Base-by-base conservation (phyloP, 1,284 basidiomycete species). In the Hortiboletus rubellus region DNA sequence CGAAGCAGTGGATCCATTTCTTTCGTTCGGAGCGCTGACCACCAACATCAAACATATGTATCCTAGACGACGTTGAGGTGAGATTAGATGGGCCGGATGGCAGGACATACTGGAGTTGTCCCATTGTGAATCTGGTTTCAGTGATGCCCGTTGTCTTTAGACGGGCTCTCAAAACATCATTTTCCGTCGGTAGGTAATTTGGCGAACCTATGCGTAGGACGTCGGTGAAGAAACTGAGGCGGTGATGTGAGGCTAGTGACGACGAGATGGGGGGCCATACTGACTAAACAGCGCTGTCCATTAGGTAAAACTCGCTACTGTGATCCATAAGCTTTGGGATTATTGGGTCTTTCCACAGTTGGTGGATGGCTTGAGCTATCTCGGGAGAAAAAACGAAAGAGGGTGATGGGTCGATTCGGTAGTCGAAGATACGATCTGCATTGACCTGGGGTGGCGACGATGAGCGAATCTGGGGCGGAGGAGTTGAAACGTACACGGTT, bases 1-100 rank as follows among this genome's bases (percentile, higher is more conserved):
- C 95, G 65, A 98, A 98, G 65, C 91, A 94, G 68, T 94, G 91
- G 31, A 94, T 94, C 93, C 94, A 96, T 72, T 98, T 98, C 72
- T 95, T 96, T 24, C 95, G 82, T 72, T 98, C 94, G 3, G 91
- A 94, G 17, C 94, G 84, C 72, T 97, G 95, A 0, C 94, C 94
- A 36, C 94, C 92, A 9, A 97, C 92, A 72, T 96, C 94, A 66
- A 96, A 94, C 89, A 96, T 94, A 72, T 89, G 86, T 89, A 98
- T 86, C 84, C 95, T 83, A 76, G 1, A 31, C 5, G 22, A 42
- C 36, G 18, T 22, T 52, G 14, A 54, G 46, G 31, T 46, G 46
- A 52, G 22, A 57, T 79, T 71, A 10, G 78, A 79, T 4, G 77
- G 78, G 79, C 71, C 77, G 76, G 63, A 81, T 76, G 1, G 18